A percentile compares a stretch with the other conserved stretches of the same genome.
phyloP scores from a whole-genome alignment of 2,329 filamentous ascomycete genomes.

The Calonectria pteridis region DNA sequence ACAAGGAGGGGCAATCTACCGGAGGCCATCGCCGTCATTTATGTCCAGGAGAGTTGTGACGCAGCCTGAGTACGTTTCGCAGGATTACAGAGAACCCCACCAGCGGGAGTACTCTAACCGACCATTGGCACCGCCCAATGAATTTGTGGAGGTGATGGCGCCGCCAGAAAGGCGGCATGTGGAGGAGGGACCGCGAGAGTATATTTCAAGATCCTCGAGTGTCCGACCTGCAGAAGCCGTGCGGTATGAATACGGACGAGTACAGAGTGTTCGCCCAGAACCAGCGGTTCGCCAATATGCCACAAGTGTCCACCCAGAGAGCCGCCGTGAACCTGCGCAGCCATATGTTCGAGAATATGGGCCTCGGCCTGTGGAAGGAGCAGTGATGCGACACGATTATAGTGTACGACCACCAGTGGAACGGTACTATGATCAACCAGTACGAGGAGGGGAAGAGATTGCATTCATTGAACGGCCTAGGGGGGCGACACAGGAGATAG shows the following conservation, averaged over 20 bases:
- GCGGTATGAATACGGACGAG: slow-evolving; percentile 60
- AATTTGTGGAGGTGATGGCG: slow-evolving; percentile 63
- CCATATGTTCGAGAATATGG: slow-evolving; percentile 50
- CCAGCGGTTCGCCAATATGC: slow-evolving; percentile 45
- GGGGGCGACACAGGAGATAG: slow-evolving; percentile 56
- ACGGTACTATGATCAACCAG: slow-evolving; percentile 56
- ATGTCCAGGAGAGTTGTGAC: slow-evolving; percentile 70
- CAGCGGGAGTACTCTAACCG: slow-evolving; percentile 70
- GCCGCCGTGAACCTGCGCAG: slow-evolving; percentile 46
- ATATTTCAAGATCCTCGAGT: slow-evolving; percentile 67
- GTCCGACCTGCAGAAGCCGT: slow-evolving; percentile 65
- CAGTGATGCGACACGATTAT: slow-evolving; percentile 49
- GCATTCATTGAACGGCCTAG: slow-evolving; percentile 60
- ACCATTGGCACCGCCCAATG: slow-evolving; percentile 56
- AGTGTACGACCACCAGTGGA: slow-evolving; percentile 57
- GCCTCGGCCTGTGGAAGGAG: slow-evolving; percentile 41
- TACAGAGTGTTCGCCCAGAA: slow-evolving; percentile 59
- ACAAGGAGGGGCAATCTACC: slow-evolving; percentile 64
- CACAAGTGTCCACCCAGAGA: slow-evolving; percentile 44
- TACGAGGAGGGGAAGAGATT: slow-evolving; percentile 53
- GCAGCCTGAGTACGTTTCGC: slow-evolving; percentile 69
- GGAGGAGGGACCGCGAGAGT: slow-evolving; percentile 65
- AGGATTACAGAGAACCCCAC: slow-evolving; percentile 66
- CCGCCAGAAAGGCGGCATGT: slow-evolving; percentile 55
- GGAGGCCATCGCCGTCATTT: slow-evolving; percentile 63